Base-by-base conservation (phyloP, 179 eudicot genomes). In the Kewa caespitosa region DNA sequence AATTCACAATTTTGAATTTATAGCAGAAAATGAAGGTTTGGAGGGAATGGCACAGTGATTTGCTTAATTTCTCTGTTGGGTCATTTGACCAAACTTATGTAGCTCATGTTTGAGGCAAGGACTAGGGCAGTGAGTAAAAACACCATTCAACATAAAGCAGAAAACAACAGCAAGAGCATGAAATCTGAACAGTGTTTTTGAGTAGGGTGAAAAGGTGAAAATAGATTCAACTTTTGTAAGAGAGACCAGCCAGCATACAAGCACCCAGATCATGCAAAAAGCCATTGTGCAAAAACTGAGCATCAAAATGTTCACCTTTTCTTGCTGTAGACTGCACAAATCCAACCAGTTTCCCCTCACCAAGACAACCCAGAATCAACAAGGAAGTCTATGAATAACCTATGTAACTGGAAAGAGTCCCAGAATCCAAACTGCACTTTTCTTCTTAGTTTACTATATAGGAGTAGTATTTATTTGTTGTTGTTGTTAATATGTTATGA, bases 211-310 rank as follows among this genome's bases (percentile, higher is more conserved):
- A 63, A 69, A 43, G 39, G 46, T 52, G 32, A 54, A 43, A 54
- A 27, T 60, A 77, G 15, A 30, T 43, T 50, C 28, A 34, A 72
- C 41, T 38, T 41, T 36, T 4, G 39, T 39, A 61, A 39, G 69
- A 68, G 46, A 77, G 37, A 52, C 43, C 65, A 81, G 73, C 57
- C 50, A 76, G 74, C 82, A 76, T 73, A 83, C 76, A 81, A 78
- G 59, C 54, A 78, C 76, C 46, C 72, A 63, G 38, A 65, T 70
- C 74, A 84, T 80, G 81, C 81, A 67, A 65, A 61, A 46, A 50
- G 31, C 82, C 81, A 77, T 17, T 73, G 81, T 83, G 37, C 78
- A 80, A 80, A 78, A 36, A 23, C 30, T 20, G 42, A 22, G 46
- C 36, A 50, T n/a, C 54, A 13, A 69, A 50, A 18, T 38, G 54